phyloP scores from a whole-genome alignment of 2,329 filamentous ascomycete species.

The Escovopsis sp. region DNA sequence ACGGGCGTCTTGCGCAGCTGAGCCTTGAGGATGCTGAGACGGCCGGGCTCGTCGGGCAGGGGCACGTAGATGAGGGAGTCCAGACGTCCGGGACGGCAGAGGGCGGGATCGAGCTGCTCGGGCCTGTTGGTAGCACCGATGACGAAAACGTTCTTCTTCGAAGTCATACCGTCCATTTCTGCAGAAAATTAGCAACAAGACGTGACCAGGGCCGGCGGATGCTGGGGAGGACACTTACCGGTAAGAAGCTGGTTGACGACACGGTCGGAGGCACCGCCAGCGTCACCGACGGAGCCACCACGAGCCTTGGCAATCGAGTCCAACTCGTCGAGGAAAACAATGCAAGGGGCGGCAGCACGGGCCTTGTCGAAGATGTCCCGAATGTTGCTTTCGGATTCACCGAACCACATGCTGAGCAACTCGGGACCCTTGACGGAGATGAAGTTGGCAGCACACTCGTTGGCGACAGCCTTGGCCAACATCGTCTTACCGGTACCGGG shows the following conservation, averaged over 20 bases:
- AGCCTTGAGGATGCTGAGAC: constrained; percentile 79
- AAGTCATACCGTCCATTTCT: constrained; percentile 99
- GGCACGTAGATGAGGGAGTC: constrained; percentile 98
- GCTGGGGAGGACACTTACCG: constrained; percentile 39
- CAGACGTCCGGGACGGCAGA: constrained; percentile 96
- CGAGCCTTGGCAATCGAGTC: constrained; percentile 99
- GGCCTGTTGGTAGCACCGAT: constrained; percentile 98
- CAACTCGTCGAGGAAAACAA: constrained; percentile 96
- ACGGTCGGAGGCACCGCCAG: constrained; percentile 95
- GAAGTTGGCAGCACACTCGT: constrained; percentile 98
- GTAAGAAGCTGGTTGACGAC: constrained; percentile 99
- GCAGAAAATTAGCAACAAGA: constrained; percentile 24
- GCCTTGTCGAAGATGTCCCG: constrained; percentile 99
- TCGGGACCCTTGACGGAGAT: constrained; percentile 99
- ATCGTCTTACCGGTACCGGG: constrained; percentile 99
- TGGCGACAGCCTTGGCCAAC: constrained; percentile 97
- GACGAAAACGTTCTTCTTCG: constrained; percentile 99
- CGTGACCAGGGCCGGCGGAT: too few relatives aligned
- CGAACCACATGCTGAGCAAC: constrained; percentile 99
- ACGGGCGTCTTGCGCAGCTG: constrained; percentile 98
- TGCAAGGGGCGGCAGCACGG: constrained; percentile 89
- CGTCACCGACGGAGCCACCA: constrained; percentile 91
- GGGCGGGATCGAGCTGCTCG: constrained; percentile 93
- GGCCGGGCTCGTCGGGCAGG: constrained; percentile 80
- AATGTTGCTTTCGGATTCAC: constrained; percentile 99